Percentiles rank a stretch among this genome's conserved stretches.
phyloP scores from a whole-genome alignment of 495 filamentous ascomycete species.

The Penicillium atrosanguineum region DNA sequence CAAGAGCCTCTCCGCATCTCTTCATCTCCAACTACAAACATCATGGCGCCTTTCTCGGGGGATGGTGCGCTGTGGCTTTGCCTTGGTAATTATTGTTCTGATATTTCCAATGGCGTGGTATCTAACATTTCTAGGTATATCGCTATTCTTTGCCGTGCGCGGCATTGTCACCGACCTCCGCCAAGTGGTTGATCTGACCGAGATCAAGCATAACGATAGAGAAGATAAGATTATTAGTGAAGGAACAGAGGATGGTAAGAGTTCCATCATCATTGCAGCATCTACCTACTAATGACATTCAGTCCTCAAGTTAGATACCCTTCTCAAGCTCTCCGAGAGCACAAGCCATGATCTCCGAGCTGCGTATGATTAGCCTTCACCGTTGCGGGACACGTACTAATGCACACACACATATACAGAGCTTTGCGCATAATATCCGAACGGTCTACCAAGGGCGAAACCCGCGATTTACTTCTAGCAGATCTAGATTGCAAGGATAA shows the following conservation, averaged over 20 bases:
- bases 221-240: conserved; percentile 46
- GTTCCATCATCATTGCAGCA: neutral
- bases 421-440: conserved; percentile 51
- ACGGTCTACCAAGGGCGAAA: conserved; percentile 41
- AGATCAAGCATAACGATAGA: conserved; percentile 47
- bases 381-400: conserved; percentile 8
- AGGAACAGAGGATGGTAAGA: conserved; percentile 47
- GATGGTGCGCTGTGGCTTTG: conserved; percentile 46
- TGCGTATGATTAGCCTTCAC: conserved; percentile 38
- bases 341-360: conserved; percentile 50
- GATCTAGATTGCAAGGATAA: conserved; percentile 41
- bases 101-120: neutral
- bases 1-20: conserved; percentile 32
- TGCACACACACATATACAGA: conserved; percentile 14
- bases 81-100: conserved; percentile 28
- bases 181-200: conserved; percentile 45
- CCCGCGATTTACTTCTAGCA: conserved; percentile 39
- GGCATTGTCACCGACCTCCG: conserved; percentile 45
- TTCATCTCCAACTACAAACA: conserved; percentile 7
- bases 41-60: conserved; percentile 41
- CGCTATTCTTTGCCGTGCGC: conserved; percentile 47
- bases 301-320: conserved; percentile 52
- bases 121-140: conserved; percentile 33
- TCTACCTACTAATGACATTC: conserved; percentile 1
- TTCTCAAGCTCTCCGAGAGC: conserved; percentile 48